Evolutionary conservation across 495 filamentous ascomycete species (phyloP), one percentile per base, ranked within the genome.

Genomic region (Hypoxylon fragiforme): DNA sequence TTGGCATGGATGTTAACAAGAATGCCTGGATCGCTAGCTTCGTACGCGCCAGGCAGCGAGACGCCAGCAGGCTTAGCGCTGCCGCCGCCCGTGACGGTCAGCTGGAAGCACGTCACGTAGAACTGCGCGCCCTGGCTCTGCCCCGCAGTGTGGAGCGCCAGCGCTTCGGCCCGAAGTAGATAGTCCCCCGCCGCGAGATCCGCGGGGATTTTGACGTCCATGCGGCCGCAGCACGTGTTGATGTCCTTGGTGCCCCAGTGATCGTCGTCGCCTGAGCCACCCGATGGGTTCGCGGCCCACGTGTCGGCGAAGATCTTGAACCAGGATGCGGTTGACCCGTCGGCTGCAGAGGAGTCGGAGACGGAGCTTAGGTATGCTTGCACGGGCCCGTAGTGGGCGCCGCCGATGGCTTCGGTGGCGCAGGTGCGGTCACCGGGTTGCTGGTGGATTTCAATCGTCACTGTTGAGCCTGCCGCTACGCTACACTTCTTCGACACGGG

Each of bases 321-420:
- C 79, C 78, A 82, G 1, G 53, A 54, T 3, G 72, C 63, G 0
- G 66, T 43, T 0, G 67, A 64, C 3, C 76, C 75, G 54, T 72
- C 69, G 18, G 77, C 78, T 7, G 66, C 70, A 12, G 70, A 63
- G 2, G 81, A 74, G 56, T 82, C 75, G 14, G 61, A 13, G 9
- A 83, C 81, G 43, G 77, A 75, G 55, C 72, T 67, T 57, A 84
- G 71, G 72, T 83, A 84, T 4, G 74, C 77, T 24, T 77, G 66
- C 2, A 83, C 74, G 12, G 75, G 74, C 7, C 74, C 73, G 67
- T 71, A 68, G 66, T 76, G 75, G 11, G 70, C 70, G 12, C 75
- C 77, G 18, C 76, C 77, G 59, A 81, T 78, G 46, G 73, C 77
- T 45, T 78, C 74, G 44, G 62, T 65, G 20, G 37, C 20, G 63